A percentile compares a stretch with the other conserved stretches of the same genome.
Evolutionary conservation across 441 rosid genomes (phyloP).

Genomic region (Cnidoscolus chayamansa): DNA sequence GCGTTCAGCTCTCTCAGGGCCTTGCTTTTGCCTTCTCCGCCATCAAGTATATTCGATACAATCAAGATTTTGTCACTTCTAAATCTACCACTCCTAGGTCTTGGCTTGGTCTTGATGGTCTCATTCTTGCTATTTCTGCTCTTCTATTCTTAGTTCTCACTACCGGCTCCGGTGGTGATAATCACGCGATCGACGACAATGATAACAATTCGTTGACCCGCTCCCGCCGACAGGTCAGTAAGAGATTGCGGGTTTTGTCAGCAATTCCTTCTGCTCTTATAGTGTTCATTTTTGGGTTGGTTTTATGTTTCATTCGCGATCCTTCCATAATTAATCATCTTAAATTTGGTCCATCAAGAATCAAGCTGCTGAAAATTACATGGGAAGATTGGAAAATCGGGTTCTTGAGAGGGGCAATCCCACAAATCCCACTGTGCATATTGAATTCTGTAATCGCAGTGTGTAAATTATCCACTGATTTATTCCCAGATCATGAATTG

Average conservation of each 20-base stretch:
- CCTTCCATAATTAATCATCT: slow-evolving; percentile 44
- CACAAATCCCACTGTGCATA: slow-evolving; percentile 69
- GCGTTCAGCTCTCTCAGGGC: slow-evolving; percentile 71
- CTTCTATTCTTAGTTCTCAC: slow-evolving; percentile 50
- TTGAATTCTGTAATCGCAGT: slow-evolving; percentile 73
- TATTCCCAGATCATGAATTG: slow-evolving; percentile 64
- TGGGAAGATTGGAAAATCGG: slow-evolving; percentile 74
- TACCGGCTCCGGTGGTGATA: slow-evolving; percentile 54
- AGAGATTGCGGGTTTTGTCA: slow-evolving; percentile 39
- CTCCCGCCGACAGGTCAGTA: slow-evolving; percentile 21
- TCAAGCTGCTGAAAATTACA: slow-evolving; percentile 41
- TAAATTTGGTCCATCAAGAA: slow-evolving; percentile 61
- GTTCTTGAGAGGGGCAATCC: slow-evolving; percentile 63
- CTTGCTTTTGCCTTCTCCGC: slow-evolving; percentile 62
- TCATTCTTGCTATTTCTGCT: slow-evolving; percentile 55
- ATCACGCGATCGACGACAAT: slow-evolving; percentile 14
- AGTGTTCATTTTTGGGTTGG: slow-evolving; percentile 57
- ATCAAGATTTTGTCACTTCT: slow-evolving; percentile 43
- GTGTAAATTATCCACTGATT: slow-evolving; percentile 65
- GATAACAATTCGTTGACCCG: not conserved
- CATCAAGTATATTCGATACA: slow-evolving; percentile 56
- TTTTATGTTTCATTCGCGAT: slow-evolving; percentile 54
- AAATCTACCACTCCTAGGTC: slow-evolving; percentile 35
- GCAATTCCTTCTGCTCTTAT: slow-evolving; percentile 65
- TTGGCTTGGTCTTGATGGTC: slow-evolving; percentile 70